phyloP scores from a whole-genome alignment of 768 basidiomycete species.

The Trametes cinnabarina region DNA sequence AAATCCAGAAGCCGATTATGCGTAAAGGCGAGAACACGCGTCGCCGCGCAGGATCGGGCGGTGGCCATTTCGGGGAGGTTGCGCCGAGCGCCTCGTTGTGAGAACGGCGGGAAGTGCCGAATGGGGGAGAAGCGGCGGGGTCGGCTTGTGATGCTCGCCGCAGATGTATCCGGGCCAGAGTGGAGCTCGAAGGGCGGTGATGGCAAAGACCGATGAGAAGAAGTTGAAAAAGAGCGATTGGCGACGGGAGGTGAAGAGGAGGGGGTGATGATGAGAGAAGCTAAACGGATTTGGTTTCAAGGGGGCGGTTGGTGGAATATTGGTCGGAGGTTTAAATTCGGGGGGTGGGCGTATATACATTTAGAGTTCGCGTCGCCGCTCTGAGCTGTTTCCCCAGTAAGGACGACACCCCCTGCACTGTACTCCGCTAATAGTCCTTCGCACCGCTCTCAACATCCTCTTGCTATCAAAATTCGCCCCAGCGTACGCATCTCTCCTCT shows the following conservation, averaged over 20 bases:
- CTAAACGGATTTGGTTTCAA: conserved; percentile 21
- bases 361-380: conserved; percentile 30
- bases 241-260: background rate
- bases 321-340: conserved; percentile 30
- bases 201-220: background rate
- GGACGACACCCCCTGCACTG: conserved; percentile 32
- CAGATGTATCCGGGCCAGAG: background rate
- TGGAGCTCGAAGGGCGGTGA: background rate
- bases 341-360: conserved; percentile 26
- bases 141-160: background rate
- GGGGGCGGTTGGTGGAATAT: conserved; percentile 26
- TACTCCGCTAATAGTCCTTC: conserved; percentile 33
- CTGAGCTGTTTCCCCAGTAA: conserved; percentile 21
- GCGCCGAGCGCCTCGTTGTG: conserved; percentile 3
- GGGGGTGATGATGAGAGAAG: background rate
- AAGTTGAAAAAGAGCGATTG: background rate
- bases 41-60: conserved; percentile 4
- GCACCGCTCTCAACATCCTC: conserved; percentile 23
- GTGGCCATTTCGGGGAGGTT: conserved; percentile 16
- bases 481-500: conserved; percentile 24
- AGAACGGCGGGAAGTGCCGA: background rate
- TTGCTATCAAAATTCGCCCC: conserved; percentile 28
- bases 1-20: conserved; percentile 5
- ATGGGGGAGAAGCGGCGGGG: background rate
- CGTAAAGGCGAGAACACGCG: conserved; percentile 2